Percentiles rank a stretch among this genome's conserved stretches.
Conservation (phyloP, 2,329 filamentous ascomycete genomes). For the Fusarium sororula region DNA sequence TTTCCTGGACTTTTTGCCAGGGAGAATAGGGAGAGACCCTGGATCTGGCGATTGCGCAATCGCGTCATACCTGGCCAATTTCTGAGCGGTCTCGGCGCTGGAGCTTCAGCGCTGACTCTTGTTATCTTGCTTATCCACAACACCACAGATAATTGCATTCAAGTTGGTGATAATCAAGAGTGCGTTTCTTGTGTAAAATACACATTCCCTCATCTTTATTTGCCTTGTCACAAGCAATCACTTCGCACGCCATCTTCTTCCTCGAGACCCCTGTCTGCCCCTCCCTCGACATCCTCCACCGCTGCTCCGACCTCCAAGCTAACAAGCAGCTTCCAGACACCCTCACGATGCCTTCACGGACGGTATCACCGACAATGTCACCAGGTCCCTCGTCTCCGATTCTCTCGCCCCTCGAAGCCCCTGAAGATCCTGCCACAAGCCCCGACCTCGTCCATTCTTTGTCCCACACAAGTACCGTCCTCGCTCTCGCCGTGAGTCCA, state of each 20-base stretch:
- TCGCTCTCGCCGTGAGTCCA: constrained; percentile 83
- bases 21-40: constrained; percentile 4
- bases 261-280: neutral
- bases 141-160: neutral
- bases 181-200: neutral
- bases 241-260: neutral
- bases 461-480: constrained; percentile 79
- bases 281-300: neutral
- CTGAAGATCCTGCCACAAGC: constrained; percentile 35
- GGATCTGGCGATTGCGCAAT: constrained; percentile 22
- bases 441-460: constrained; percentile 80
- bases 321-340: constrained; percentile 16
- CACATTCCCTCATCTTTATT: accelerated
- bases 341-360: constrained; percentile 37
- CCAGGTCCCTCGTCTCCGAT: constrained; percentile 36
- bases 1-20: neutral
- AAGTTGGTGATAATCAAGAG: neutral
- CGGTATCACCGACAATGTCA: constrained; percentile 37
- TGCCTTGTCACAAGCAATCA: neutral
- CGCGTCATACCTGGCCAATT: constrained; percentile 32
- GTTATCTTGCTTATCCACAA: constrained; percentile 11
- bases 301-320: constrained; percentile 1
- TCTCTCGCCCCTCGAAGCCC: constrained; percentile 37
- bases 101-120: constrained; percentile 21
- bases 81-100: constrained; percentile 33